Evolutionary conservation across 2,329 filamentous ascomycete species (phyloP), one percentile per base, ranked within the genome.

Genomic region (Neurospora sp.): DNA sequence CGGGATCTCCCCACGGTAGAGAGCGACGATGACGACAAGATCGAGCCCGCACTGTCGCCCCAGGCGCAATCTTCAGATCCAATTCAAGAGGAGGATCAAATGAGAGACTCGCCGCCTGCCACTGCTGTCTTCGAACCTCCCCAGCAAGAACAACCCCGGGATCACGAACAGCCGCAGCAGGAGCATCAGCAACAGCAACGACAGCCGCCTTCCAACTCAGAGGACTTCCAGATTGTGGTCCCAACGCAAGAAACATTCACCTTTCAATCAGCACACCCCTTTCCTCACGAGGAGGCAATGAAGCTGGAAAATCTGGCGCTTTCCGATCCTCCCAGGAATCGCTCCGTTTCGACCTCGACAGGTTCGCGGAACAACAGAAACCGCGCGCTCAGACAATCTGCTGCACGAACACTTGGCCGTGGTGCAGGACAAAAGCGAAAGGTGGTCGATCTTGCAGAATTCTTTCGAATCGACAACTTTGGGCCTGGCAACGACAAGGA

Each of bases 391-490:
- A 68, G 74, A 66, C 67, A 68, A 67, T 70, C 67, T 58, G 66
- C 73, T 23, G 75, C 78, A 43, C 43, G 75, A 67, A 70, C 76
- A 8, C 80, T 92, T 9, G 88, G 89, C 4, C 85, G 85, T 71
- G 89, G 87, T 7, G 87, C 90, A 9, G 91, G 91, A 1, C 85
- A 88, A 74, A 95, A 95, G 79, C 86, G 91, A 58, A 87, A 91
- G 75, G 85, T 62, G 23, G 52, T 92, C 74, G 90, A 91, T 75
- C 86, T 92, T 75, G 87, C 88, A 33, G 91, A 94, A 76, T 89
- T 93, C 69, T 93, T 93, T 77, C 91, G 93, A 76, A 82, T 91
- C 8, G 87, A 88, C 68, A 88, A 87, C 73, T 78, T 91, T 68
- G 85, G 85, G 39, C 83, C 86, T 71, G 86, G 86, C 62, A 74